Base-by-base conservation (phyloP, 768 basidiomycete species). In the Stropharia rugosoannulata region DNA sequence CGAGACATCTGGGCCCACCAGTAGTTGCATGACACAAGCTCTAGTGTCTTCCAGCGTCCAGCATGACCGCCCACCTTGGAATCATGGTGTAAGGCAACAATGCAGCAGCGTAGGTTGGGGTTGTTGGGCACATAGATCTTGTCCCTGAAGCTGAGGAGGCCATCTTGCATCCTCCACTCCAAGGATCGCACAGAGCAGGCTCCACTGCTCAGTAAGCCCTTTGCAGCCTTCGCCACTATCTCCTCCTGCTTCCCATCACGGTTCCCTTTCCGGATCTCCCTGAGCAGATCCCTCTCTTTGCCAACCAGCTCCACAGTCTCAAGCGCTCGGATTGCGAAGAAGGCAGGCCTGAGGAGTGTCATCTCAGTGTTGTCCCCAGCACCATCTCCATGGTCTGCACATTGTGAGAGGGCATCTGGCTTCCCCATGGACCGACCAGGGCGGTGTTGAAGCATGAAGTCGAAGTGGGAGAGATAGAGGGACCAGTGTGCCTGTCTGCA, bases 401-500 rank as follows among this genome's bases (percentile, higher is more conserved):
- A n/a, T 11, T 57, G 16, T 0, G 64, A 69, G 0, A 72, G 62
- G 1, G 60, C 55, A 40, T 74, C 65, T 0, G 69, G 58, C 5
- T 62, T 57, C 1, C 54, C 44, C 32, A 16, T 38, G 19, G 49
- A 13, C 66, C 71, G 15, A 68, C 72, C 51, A 29, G 22, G 22
- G 22, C 22, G 22, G 22, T 22, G 22, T 1, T 4, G 22, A 4
- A 22, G 22, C 4, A 4, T 55, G 58, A 69, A 75, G 19, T 64
- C 38, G 4, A 45, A 1, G 66, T 36, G 61, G 43, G 12, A 19
- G 70, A 75, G 45, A 74, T 58, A 56, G 68, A 78, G 16, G 12
- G 44, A 45, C 16, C 44, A 27, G 11, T 4, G 11, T 9, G 72
- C 78, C 62, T 82, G 80, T 15, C 74, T 42, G 3, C 67, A 60